These are phyloP conservation scores for Phalaenopsis equestris DNA, from an alignment of 106 monocot genomes.

Conservation along the genomic window DNA sequence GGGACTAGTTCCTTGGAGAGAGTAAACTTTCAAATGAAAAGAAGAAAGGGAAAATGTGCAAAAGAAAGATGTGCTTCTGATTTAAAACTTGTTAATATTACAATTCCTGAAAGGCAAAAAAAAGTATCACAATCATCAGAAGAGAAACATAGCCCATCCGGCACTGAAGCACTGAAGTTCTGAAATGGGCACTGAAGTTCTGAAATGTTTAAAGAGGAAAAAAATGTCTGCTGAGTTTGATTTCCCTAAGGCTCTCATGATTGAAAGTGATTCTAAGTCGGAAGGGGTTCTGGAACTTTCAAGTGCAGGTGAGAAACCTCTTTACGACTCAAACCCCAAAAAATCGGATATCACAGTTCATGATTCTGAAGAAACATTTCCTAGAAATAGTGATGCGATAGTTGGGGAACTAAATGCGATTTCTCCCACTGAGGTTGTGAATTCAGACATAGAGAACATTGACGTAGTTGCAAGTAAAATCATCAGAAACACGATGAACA, in stretches of 20 bases:
- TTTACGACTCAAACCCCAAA: neutral
- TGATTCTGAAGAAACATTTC: conserved; percentile 1
- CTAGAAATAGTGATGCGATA: neutral
- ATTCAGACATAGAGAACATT: neutral
- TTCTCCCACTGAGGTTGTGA: neutral
- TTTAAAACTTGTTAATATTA: neutral
- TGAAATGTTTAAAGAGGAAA: neutral
- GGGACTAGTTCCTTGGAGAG: conserved; percentile 21
- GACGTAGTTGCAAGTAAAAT: neutral
- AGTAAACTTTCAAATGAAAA: conserved; percentile 6
- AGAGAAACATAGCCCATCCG: neutral
- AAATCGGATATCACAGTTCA: neutral
- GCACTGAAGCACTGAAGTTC: conserved; percentile 8
- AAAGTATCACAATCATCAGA: conserved; percentile 4
- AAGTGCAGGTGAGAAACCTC: neutral
- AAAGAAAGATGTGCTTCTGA: conserved; percentile 3
- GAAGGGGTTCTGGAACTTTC: neutral
- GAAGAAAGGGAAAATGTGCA: neutral
- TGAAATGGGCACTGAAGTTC: neutral
- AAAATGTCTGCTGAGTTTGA: neutral
- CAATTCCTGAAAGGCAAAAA: neutral
- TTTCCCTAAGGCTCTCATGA: neutral
- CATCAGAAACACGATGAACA: neutral
- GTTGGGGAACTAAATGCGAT: neutral
- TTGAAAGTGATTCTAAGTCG: neutral